A percentile compares a stretch with the other conserved stretches of the same genome.
These are phyloP conservation scores for Penicillium sp. DNA, from an alignment of 2,329 filamentous ascomycete species.

Conservation along the genomic window DNA sequence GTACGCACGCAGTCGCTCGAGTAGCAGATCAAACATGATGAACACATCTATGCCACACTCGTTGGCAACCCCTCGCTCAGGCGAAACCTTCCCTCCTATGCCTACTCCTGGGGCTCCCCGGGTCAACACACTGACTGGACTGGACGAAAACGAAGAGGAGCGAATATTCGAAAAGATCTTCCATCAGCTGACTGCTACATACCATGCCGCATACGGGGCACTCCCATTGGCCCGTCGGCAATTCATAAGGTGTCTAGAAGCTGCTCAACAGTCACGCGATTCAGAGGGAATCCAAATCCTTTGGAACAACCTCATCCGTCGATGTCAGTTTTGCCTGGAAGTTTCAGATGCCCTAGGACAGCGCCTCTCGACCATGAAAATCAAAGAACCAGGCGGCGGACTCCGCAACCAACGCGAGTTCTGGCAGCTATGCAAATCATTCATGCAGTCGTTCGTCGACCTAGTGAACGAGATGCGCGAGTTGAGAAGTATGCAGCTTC, in stretches of 20 bases:
- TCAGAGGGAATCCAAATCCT: constrained; percentile 60
- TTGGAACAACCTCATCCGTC: constrained; percentile 69
- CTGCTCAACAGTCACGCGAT: constrained; percentile 59
- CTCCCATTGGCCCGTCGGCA: constrained; percentile 69
- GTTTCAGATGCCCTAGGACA: constrained; percentile 70
- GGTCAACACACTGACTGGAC: constrained; percentile 57
- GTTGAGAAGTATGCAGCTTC: constrained; percentile 47
- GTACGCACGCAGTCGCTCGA: constrained; percentile 43
- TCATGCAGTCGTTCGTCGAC: constrained; percentile 49
- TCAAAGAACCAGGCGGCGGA: constrained; percentile 77
- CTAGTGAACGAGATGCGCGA: constrained; percentile 48
- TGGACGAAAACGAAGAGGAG: constrained; percentile 70
- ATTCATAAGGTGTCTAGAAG: constrained; percentile 62
- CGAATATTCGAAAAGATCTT: constrained; percentile 79
- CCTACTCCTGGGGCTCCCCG: constrained; percentile 48
- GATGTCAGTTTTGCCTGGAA: constrained; percentile 67
- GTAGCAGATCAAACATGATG: constrained; percentile 54
- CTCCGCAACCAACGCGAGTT: constrained; percentile 57
- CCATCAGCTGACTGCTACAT: constrained; percentile 68
- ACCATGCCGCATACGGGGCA: constrained; percentile 68
- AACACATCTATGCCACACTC: constrained; percentile 47
- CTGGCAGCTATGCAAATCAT: constrained; percentile 66
- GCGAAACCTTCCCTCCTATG: constrained; percentile 67
- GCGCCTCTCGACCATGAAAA: constrained; percentile 73
- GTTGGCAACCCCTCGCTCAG: constrained; percentile 70